Percentiles rank a stretch among this genome's conserved stretches.
phyloP scores from a whole-genome alignment of 768 basidiomycete genomes.

The Termitomyces sp. region DNA sequence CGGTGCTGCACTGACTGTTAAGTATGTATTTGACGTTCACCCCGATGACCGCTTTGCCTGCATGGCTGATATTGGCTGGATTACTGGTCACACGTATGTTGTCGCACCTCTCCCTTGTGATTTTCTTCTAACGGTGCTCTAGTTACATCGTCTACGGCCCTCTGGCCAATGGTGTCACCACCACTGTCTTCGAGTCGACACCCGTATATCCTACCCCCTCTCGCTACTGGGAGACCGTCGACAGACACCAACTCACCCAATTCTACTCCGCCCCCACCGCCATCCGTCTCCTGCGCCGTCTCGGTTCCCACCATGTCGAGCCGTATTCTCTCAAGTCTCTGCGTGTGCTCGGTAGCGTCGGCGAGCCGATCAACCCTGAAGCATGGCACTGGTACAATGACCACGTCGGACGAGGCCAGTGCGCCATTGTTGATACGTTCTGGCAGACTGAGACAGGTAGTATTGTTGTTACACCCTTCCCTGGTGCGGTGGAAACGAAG shows the following conservation, averaged over 20 bases:
- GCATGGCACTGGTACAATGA: constrained; percentile 99
- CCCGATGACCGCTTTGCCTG: constrained; percentile 95
- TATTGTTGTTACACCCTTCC: constrained; percentile 92
- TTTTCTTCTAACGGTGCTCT: constrained; percentile 2
- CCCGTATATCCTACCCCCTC: constrained; percentile 95
- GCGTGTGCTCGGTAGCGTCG: constrained; percentile 88
- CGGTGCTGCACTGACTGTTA: constrained; percentile 86
- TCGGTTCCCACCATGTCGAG: constrained; percentile 84
- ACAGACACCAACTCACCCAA: constrained; percentile 90
- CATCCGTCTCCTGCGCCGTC: constrained; percentile 78
- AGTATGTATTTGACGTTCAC: constrained; percentile 97
- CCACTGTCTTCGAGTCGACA: constrained; percentile 92
- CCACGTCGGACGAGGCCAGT: constrained; percentile 81
- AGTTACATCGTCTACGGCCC: constrained; percentile 96
- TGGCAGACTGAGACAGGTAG: constrained; percentile 99
- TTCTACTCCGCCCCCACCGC: constrained; percentile 95
- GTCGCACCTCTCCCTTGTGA: background rate
- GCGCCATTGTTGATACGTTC: constrained; percentile 92
- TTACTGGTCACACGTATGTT: constrained; percentile 85
- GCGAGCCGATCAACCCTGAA: constrained; percentile 98
- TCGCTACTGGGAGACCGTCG: constrained; percentile 95
- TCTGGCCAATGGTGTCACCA: constrained; percentile 77
- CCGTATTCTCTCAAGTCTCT: constrained; percentile 75
- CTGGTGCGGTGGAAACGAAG: constrained; percentile 93
- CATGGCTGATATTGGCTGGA: constrained; percentile 99